These are phyloP conservation scores for Sporisorium iseilematis-ciliati DNA, from an alignment of 1,284 basidiomycete genomes.

Conservation along the genomic window DNA sequence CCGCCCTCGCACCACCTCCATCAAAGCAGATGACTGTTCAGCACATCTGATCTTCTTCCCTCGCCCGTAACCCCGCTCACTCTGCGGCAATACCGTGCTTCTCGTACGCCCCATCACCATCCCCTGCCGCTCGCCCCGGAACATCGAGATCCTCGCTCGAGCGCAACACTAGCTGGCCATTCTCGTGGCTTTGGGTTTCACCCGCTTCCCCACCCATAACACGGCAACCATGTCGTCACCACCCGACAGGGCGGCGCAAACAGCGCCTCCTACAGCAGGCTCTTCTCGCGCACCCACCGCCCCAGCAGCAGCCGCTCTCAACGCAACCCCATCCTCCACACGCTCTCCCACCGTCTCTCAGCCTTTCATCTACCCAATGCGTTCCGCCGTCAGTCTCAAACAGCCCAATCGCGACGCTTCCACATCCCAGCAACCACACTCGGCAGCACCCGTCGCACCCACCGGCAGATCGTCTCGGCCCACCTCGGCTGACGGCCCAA, in stretches of 20 bases:
- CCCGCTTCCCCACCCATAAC: not conserved
- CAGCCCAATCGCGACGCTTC: slow-evolving; percentile 29
- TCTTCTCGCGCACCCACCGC: slow-evolving; percentile 9
- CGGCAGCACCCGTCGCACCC: not conserved
- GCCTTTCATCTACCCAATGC: slow-evolving; percentile 65
- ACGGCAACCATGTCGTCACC: slow-evolving; percentile 35
- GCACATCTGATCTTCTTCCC: not conserved
- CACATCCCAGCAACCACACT: slow-evolving; percentile 12
- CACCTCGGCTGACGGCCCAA: slow-evolving; percentile 17
- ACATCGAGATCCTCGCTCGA: not conserved
- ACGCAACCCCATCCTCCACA: slow-evolving; percentile 21
- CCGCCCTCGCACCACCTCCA: not conserved
- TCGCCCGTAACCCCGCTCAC: not conserved
- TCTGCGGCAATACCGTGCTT: not conserved
- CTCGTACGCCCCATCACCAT: not conserved
- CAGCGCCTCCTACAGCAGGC: slow-evolving; percentile 13
- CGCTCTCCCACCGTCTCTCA: slow-evolving; percentile 43
- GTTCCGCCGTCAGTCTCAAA: slow-evolving; percentile 62
- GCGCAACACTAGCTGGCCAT: not conserved
- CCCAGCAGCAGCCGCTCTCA: slow-evolving; percentile 4
- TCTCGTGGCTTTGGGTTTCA: not conserved
- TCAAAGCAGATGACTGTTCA: not conserved
- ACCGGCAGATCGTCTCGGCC: slow-evolving; percentile 17
- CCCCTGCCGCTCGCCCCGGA: not conserved
- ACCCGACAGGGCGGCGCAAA: slow-evolving; percentile 7